Base-by-base conservation (phyloP, 371 early-diverging fungal genomes). In the Lichtheimia ornata region DNA sequence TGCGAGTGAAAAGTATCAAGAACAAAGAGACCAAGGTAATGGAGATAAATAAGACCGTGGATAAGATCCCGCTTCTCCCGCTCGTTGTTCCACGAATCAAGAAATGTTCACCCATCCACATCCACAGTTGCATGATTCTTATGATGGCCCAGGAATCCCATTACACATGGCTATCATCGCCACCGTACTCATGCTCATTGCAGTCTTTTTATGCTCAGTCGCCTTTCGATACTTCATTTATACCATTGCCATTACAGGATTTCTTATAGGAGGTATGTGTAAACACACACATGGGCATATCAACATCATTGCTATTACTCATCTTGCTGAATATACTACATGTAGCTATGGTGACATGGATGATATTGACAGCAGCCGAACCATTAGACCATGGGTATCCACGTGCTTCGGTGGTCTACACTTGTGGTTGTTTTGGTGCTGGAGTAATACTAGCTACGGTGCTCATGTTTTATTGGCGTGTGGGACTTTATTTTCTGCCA, bases 291-390 rank as follows among this genome's bases (percentile, higher is more conserved):
- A n/a, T n/a, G n/a, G 4, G 47, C 47, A 1, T 4, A 44, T 44
- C 45, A 14, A 44, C 6, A 6, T 44, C 14, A 9, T 15, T 30
- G 1, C 30, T 30, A 30, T 30, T 30, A 30, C 30, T 30, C 5
- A 30, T 30, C 30, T 30, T 30, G 3, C n/a, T n/a, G n/a, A n/a
- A n/a, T n/a, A n/a, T n/a, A n/a, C n/a, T 13, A 11, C 53, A 11
- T 9, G 12, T 58, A 76, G 76, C 50, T 12, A 65, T 63, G n/a
- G 53, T 71, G 24, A 53, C 66, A 4, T 76, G 62, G 64, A 52
- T 72, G 1, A 53, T 70, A n/a, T 35, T 76, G 56, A 66, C 58
- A n/a, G 59, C 58, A 28, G 68, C 65, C 0, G 77, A 78, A 35
- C 74, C 82, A 0, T 7, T 44, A 0, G 14, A 13, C 5, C 25